phyloP scores from a whole-genome alignment of 1,284 basidiomycete species.

The Psilocybe mexicana region DNA sequence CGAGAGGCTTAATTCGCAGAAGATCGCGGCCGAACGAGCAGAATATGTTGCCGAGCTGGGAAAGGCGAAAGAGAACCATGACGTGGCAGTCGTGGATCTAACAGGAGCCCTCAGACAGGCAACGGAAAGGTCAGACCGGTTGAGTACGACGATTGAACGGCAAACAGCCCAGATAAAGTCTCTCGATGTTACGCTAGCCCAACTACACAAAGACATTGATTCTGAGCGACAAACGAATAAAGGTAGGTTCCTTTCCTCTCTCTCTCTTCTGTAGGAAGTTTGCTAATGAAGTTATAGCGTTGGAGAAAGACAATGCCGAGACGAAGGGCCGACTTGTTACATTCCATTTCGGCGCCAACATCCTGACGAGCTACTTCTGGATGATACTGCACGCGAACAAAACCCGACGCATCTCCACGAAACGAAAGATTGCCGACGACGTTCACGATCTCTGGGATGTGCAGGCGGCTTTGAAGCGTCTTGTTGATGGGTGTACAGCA shows the following conservation, averaged over 20 bases:
- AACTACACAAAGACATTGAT: neutral
- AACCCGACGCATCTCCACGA: neutral
- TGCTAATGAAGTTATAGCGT: neutral
- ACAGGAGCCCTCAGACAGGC: no score
- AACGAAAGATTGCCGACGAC: neutral
- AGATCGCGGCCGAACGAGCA: neutral
- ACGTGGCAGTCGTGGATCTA: no score
- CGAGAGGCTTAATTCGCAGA: neutral
- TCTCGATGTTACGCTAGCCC: neutral
- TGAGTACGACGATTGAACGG: neutral
- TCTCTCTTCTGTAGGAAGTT: neutral
- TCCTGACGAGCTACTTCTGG: neutral
- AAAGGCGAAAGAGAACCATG: neutral
- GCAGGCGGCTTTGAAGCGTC: neutral
- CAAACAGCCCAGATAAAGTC: neutral
- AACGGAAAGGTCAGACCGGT: neutral
- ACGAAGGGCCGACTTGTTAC: neutral
- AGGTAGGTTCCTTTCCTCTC: neutral
- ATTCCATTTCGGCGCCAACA: neutral
- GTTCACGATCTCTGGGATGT: constrained; percentile 1
- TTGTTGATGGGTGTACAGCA: neutral
- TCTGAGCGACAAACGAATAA: neutral
- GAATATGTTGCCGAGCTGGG: neutral
- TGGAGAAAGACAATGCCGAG: neutral
- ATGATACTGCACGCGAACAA: neutral